These are phyloP conservation scores for Endogone sp. DNA, from an alignment of 192 early-diverging fungal species.

Conservation along the genomic window DNA sequence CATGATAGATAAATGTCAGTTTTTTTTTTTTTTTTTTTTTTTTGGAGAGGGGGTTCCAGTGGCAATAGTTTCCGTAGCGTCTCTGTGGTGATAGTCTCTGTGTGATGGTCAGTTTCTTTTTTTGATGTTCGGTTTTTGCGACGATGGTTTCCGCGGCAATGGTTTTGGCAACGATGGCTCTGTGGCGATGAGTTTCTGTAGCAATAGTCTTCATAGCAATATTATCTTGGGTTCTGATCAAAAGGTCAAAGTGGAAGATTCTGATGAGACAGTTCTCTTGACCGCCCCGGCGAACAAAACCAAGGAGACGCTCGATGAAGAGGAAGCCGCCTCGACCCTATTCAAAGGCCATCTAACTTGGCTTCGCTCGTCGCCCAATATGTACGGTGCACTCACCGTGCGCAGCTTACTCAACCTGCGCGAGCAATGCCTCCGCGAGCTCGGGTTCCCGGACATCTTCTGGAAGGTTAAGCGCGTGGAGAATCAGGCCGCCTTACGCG, in stretches of 20 bases:
- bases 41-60: too few species aligned
- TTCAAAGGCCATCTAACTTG: conserved; percentile 62
- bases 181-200: too few species aligned
- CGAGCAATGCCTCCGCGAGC: conserved; percentile 79
- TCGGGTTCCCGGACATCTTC: conserved; percentile 79
- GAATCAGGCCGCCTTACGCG: conserved; percentile 55
- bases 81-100: too few species aligned
- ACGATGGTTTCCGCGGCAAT: too few species aligned
- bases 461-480: conserved; percentile 62
- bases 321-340: conserved; percentile 48
- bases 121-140: too few species aligned
- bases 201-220: too few species aligned
- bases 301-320: conserved; percentile 5
- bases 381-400: conserved; percentile 71
- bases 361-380: conserved; percentile 62
- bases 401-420: conserved; percentile 68
- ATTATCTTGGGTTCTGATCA: conserved; percentile 98
- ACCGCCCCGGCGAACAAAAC: neutral
- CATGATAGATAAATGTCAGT: too few species aligned
- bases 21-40: too few species aligned
- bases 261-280: conserved; percentile 3
- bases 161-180: too few species aligned
- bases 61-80: too few species aligned
- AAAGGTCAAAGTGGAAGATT: conserved; percentile 65
- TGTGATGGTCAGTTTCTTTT: too few species aligned